These are phyloP conservation scores for Neoboletus subvelutipes DNA, from an alignment of 768 basidiomycete species.

Conservation along the genomic window DNA sequence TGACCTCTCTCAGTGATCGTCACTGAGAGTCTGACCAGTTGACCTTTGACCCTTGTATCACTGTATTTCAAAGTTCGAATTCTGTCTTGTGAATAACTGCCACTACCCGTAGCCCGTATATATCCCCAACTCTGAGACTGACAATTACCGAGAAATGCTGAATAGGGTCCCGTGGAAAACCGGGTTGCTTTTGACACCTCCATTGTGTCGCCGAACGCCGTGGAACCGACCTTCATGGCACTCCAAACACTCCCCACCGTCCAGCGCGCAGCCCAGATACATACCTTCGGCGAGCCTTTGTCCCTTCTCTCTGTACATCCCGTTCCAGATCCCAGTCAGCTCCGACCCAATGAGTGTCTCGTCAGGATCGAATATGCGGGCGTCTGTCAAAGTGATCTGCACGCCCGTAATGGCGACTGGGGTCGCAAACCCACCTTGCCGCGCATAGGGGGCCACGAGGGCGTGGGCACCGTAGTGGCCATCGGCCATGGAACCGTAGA, in stretches of 20 bases:
- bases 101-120: neutral
- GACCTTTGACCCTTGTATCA: too few species aligned
- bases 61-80: too few species aligned
- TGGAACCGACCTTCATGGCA: neutral
- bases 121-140: too few species aligned
- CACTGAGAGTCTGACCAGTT: too few species aligned
- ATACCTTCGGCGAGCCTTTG: constrained; percentile 12
- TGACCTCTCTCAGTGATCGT: too few species aligned
- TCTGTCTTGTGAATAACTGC: too few species aligned
- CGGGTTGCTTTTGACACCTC: too few species aligned
- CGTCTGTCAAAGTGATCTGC: constrained; percentile 45
- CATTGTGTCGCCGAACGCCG: too few species aligned
- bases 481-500: constrained; percentile 37
- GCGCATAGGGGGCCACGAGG: constrained; percentile 45
- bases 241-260: constrained; percentile 13
- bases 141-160: too few species aligned
- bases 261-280: constrained; percentile 30
- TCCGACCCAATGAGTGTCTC: constrained; percentile 31
- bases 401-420: constrained; percentile 42
- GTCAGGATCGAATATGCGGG: constrained; percentile 43
- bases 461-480: constrained; percentile 45
- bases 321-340: constrained; percentile 15
- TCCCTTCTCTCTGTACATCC: constrained; percentile 16
- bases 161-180: too few species aligned
- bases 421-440: constrained; percentile 26